Percentiles rank a stretch among this genome's conserved stretches.
These are phyloP conservation scores for Diutina mesorugosa DNA, from an alignment of 1,139 yeast species.

Conservation along the genomic window DNA sequence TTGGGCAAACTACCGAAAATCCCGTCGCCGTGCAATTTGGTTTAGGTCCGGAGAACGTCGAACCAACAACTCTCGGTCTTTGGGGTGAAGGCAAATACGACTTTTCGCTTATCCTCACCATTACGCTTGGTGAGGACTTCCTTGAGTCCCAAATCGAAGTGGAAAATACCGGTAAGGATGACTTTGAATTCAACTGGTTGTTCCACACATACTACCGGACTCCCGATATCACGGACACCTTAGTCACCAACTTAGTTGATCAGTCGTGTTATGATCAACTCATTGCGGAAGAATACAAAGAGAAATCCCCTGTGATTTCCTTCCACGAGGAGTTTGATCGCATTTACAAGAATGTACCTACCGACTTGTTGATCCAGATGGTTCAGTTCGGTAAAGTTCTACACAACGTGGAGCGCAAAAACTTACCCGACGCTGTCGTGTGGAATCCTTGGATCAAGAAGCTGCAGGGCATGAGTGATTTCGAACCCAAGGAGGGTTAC, in stretches of 20 bases:
- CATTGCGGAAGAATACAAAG: constrained; percentile 45
- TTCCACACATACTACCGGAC: constrained; percentile 85
- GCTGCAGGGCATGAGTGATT: constrained; percentile 72
- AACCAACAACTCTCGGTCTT: constrained; percentile 42
- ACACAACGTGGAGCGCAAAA: constrained; percentile 50
- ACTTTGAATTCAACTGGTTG: constrained; percentile 83
- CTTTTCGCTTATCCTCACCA: constrained; percentile 64
- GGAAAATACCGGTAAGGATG: constrained; percentile 47
- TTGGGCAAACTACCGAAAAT: constrained; percentile 56
- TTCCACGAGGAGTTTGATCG: constrained; percentile 77
- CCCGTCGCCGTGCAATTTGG: constrained; percentile 78
- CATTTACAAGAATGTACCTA: constrained; percentile 53
- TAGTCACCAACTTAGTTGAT: constrained; percentile 69
- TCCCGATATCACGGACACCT: constrained; percentile 63
- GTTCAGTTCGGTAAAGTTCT: constrained; percentile 58
- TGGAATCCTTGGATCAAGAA: constrained; percentile 96
- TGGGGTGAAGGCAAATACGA: constrained; percentile 44
- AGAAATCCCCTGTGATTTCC: constrained; percentile 59
- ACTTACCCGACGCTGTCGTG: constrained; percentile 80
- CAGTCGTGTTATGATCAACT: constrained; percentile 66
- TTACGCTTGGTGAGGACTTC: constrained; percentile 38
- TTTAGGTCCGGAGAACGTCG: constrained; percentile 71
- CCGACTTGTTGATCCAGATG: constrained; percentile 45
- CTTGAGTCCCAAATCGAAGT: constrained; percentile 65
- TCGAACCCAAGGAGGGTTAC: constrained; percentile 74